Percentiles rank a stretch among this genome's conserved stretches.
These are phyloP conservation scores for Sporobolomyces pararoseus DNA, from an alignment of 768 basidiomycete genomes.

Conservation along the genomic window DNA sequence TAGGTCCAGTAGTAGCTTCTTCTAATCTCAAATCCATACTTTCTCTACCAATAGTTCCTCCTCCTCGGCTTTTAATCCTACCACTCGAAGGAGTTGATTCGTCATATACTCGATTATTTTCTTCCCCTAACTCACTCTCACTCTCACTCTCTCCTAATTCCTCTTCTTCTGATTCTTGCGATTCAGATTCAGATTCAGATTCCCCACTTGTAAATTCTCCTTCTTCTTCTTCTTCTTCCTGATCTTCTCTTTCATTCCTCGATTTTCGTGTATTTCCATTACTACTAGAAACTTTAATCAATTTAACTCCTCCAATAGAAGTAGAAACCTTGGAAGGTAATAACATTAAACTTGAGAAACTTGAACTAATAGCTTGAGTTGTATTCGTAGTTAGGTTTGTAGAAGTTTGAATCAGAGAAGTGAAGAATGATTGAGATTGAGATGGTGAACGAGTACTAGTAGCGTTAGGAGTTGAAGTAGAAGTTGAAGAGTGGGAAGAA, in stretches of 20 bases:
- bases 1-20: no score
- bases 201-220: neutral
- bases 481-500: neutral
- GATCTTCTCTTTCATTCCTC: neutral
- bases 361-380: neutral
- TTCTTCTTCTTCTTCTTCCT: neutral
- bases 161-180: neutral
- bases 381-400: neutral
- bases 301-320: neutral
- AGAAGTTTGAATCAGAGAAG: no score
- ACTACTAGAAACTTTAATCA: neutral
- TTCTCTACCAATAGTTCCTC: neutral
- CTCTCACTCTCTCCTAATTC: neutral
- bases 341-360: slow-evolving; percentile 1
- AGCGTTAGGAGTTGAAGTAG: neutral
- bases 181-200: neutral
- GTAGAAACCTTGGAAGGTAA: neutral
- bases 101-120: neutral
- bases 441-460: no score
- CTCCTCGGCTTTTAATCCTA: neutral
- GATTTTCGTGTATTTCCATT: neutral
- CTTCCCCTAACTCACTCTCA: neutral
- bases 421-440: no score
- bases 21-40: slow-evolving; percentile 32
- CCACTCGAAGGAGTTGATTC: no score